Base-by-base conservation (phyloP, 495 filamentous ascomycete species). In the Alectoria sarmentosa region DNA sequence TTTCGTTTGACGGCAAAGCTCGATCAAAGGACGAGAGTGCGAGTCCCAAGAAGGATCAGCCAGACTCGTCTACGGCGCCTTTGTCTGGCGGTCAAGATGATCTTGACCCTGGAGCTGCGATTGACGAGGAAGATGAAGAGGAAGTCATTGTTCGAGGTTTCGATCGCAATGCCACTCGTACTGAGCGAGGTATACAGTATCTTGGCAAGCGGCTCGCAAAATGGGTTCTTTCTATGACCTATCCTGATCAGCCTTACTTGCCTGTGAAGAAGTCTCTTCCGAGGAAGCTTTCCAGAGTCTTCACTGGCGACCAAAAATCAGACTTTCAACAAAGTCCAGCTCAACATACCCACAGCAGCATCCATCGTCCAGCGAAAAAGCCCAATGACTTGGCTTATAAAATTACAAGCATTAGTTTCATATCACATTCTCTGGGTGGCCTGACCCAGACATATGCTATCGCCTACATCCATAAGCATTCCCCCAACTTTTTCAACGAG, bases 391-490 rank as follows among this genome's bases (percentile, higher is more conserved):
- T 88, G 56, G 77, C 86, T 3, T 97, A 95, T 71, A 89, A 86
- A 69, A 89, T 96, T 71, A 94, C 91, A 21, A 96, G 91, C 71
- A 98, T 98, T 71, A 96, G 92, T 69, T 97, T 98, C 71, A 83
- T 98, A 65, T 93, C 84, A 2, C 94, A 98, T 73, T 97, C 93
- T 8, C 83, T 98, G 2, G 94, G 94, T 39, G 94, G 94, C 0
- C 76, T 97, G 44, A 80, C 96, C 42, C 94, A 98, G 74, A 96
- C 87, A 3, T 98, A 98, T 74, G 94, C 94, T 4, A 89, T 98
- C 58, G 94, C 93, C 42, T 98, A 98, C 75, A 97, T 98, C 37
- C 88, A 96, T 65, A 98, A 98, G 70, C 90, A 98, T 70, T 93
- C 90, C 2, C 95, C 94, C 0, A 77, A 85, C 30, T 98, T 98